A percentile compares a stretch with the other conserved stretches of the same genome.
phyloP scores from a whole-genome alignment of 495 filamentous ascomycete genomes.

The Penicillium tannophilum region DNA sequence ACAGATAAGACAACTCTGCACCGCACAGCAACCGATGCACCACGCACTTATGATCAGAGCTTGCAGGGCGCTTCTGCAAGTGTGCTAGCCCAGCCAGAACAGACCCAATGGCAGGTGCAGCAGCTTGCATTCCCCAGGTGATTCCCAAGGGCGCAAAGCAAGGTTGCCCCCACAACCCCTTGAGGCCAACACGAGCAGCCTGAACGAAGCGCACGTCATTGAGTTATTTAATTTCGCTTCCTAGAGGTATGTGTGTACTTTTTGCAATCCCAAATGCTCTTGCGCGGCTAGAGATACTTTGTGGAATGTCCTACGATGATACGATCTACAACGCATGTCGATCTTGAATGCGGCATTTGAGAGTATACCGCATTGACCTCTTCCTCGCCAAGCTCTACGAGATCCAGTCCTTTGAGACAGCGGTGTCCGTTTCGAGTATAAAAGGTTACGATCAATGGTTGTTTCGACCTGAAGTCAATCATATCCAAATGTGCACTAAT shows the following conservation, averaged over 20 bases:
- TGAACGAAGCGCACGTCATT: neutral
- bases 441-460: neutral
- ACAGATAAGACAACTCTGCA: neutral
- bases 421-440: neutral
- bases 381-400: neutral
- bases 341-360: conserved; percentile 2
- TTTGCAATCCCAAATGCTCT: conserved; percentile 3
- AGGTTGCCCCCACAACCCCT: conserved; percentile 22
- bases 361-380: conserved; percentile 9
- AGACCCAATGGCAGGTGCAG: conserved; percentile 16
- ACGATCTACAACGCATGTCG: conserved; percentile 3
- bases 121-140: conserved; percentile 18
- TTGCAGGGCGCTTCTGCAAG: conserved; percentile 7
- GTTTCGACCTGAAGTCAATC: neutral
- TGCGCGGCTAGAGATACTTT: neutral
- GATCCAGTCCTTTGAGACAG: neutral
- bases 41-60: conserved; percentile 8
- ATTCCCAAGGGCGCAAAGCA: conserved; percentile 26
- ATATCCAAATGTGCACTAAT: neutral
- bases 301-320: neutral
- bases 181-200: conserved; percentile 5
- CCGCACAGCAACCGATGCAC: conserved; percentile 3
- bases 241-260: neutral
- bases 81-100: conserved; percentile 13
- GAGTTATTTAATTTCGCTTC: neutral